Evolutionary conservation across 169 alveolate genomes (phyloP), one percentile per base, ranked within the genome.

Genomic region (Cyclospora cayetanensis): DNA sequence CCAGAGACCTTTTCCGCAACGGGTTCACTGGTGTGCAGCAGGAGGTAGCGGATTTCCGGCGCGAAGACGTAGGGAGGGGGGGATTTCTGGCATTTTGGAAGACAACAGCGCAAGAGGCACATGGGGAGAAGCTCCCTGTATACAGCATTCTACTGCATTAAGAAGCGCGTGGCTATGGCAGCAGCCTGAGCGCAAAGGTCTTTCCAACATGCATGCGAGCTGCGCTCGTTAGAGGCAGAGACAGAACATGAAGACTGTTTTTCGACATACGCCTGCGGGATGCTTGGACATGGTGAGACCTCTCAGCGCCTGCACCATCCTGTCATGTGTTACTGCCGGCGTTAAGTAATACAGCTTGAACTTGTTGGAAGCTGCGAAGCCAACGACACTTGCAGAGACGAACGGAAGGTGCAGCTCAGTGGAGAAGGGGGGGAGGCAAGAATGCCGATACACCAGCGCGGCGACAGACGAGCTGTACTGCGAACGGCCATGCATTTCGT

Each of bases 221-320:
- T 50, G 60, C 18, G 25, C 60, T 18, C 60, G 25, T 50, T 50
- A 18, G 9, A 18, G 60, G 18, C 25, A 50, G 18, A 18, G 60
- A 50, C 9, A 50, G 18, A 18, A 11, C 60, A 50, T 11, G 60
- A 11, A 9, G 18, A 18, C 60, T 50, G 60, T 68, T 7, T 39
- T 3, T 4, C 41, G 37, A 31, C 93, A 41, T 20, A 89, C 93
- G 53, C 89, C 70, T 46, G 85, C 72, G 25, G 93, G 93, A 66
- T 72, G 63, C 52, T 66, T 50, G 25, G 84, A 82, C 94, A 90
- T 90, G 29, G 94, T 90, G 12, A 90, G 91, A 34, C 92, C 82
- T 12, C 94, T 70, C 39, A 90, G 91, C 52, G 94, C 94, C 65
- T 90, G 87, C 34, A 82, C 91, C 94, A 90, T 90, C 18, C 94